Conservation (phyloP, 2,329 filamentous ascomycete species). For the Cladophialophora yegresii region DNA sequence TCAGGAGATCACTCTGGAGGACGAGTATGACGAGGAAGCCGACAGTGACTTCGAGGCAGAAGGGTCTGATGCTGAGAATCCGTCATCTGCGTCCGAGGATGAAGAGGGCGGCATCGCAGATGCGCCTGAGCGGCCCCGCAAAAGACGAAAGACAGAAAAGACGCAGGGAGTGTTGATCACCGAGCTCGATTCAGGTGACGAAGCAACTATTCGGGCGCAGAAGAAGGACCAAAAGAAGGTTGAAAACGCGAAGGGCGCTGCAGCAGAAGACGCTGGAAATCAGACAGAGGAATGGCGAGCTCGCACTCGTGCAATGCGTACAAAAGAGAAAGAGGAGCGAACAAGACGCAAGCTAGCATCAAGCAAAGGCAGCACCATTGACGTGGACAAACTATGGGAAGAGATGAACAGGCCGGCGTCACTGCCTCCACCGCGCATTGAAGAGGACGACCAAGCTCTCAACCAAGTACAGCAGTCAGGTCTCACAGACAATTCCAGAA, state of each 20-base stretch:
- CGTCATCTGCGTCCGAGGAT: conserved; percentile 25
- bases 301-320: conserved; percentile 57
- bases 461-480: conserved; percentile 21
- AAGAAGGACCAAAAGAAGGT: conserved; percentile 43
- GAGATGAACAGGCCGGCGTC: conserved; percentile 50
- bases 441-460: conserved; percentile 13
- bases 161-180: conserved; percentile 38
- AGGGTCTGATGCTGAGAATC: conserved; percentile 18
- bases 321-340: conserved; percentile 51
- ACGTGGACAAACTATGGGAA: conserved; percentile 58
- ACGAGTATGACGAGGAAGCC: conserved; percentile 38
- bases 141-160: conserved; percentile 32
- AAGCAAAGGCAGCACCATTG: conserved; percentile 55
- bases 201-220: conserved; percentile 56
- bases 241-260: conserved; percentile 42
- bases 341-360: conserved; percentile 52
- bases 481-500: not conserved
- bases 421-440: conserved; percentile 23
- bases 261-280: conserved; percentile 41
- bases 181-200: conserved; percentile 58
- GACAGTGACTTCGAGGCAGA: conserved; percentile 36
- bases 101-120: conserved; percentile 17
- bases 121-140: conserved; percentile 18
- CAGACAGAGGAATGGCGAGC: conserved; percentile 41
- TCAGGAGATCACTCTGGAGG: conserved; percentile 22